phyloP scores from a whole-genome alignment of 208 protist genomes.

The Sergeia podlipaevii region DNA sequence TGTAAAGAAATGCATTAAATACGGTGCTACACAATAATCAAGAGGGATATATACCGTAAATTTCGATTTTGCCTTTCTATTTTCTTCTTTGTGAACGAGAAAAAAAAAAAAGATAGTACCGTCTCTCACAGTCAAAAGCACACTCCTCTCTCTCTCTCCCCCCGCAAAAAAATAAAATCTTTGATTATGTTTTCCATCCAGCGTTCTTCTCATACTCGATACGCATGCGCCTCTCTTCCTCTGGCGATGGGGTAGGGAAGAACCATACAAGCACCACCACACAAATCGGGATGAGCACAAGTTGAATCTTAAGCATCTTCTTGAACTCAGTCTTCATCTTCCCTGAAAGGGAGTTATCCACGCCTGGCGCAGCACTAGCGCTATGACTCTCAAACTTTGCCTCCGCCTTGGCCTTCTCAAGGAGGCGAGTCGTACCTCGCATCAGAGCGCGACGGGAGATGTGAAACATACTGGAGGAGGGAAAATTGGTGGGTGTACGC shows the following conservation, averaged over 20 bases:
- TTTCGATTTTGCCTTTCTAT: no score
- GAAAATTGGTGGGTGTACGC: no score
- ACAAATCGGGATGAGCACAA: conserved; percentile 65
- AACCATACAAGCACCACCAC: conserved; percentile 53
- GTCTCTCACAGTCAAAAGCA: no score
- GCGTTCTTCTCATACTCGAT: conserved; percentile 79
- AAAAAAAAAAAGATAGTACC: conserved; percentile 1
- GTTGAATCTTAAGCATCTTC: conserved; percentile 81
- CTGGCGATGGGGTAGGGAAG: conserved; percentile 56
- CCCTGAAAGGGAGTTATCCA: conserved; percentile 45
- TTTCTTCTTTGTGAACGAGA: conserved; percentile 4
- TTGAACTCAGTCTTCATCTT: conserved; percentile 69
- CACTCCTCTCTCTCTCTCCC: background rate
- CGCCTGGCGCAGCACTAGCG: conserved; percentile 8
- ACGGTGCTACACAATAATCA: no score
- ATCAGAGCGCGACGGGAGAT: conserved; percentile 20
- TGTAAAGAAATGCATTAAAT: no score
- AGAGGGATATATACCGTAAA: no score
- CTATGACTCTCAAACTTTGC: conserved; percentile 42
- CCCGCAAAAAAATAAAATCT: background rate
- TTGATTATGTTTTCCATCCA: conserved; percentile 80
- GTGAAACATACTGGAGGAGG: conserved; percentile 32
- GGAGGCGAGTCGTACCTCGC: conserved; percentile 23
- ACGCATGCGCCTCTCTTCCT: conserved; percentile 67
- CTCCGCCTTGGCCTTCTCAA: conserved; percentile 27